Percentiles rank a stretch among this genome's conserved stretches.
Evolutionary conservation across 2,329 filamentous ascomycete genomes (phyloP).

Genomic region (Penicillium sp.): DNA sequence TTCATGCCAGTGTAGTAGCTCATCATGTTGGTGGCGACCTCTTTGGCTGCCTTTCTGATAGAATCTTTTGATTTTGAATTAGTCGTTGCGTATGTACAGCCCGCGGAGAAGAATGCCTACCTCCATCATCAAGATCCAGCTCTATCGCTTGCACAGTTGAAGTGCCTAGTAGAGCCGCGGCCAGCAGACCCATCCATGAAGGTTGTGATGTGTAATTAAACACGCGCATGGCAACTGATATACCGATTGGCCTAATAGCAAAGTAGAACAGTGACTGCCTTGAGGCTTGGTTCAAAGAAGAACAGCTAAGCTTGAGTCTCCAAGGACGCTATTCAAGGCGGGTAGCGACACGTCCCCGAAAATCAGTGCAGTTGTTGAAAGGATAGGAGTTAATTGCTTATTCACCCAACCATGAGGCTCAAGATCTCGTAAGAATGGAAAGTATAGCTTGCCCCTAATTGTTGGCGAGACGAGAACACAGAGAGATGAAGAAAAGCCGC

Average conservation of each 20-base stretch:
- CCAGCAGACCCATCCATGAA: constrained; percentile 22
- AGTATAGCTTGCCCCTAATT: neutral
- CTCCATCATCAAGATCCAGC: constrained; percentile 16
- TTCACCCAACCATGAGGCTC: neutral
- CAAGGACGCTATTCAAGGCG: neutral
- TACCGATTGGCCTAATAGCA: neutral
- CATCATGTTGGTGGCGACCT: constrained; percentile 51
- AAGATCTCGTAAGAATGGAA: neutral
- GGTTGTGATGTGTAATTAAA: constrained; percentile 5
- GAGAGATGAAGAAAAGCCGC: neutral
- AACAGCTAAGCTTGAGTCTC: neutral
- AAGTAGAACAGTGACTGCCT: neutral
- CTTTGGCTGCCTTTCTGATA: constrained; percentile 48
- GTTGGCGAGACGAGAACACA: neutral
- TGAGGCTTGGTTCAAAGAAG: neutral
- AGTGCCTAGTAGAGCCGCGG: constrained; percentile 16
- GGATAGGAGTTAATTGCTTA: too few species aligned
- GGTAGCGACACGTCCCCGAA: neutral
- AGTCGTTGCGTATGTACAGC: neutral
- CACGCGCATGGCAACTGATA: constrained; percentile 14
- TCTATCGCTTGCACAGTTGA: constrained; percentile 18
- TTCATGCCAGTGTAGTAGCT: constrained; percentile 51
- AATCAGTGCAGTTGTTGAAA: neutral
- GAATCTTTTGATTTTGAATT: constrained; percentile 38
- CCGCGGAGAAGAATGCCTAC: neutral